Conservation (phyloP, 1,139 yeast genomes). For the Ogataea hybrid region DNA sequence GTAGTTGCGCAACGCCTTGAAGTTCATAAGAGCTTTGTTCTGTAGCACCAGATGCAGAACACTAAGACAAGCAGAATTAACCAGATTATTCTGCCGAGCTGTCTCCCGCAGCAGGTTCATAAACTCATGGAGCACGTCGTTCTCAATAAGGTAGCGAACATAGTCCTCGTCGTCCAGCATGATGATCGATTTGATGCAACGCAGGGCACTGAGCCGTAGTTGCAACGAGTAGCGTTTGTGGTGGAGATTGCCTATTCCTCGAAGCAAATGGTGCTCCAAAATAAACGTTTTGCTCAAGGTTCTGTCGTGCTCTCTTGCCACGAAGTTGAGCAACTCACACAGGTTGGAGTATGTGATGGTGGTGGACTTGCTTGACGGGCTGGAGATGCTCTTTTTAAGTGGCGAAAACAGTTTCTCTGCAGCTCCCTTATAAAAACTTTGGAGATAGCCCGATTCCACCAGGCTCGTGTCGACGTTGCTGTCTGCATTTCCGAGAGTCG, state of each 20-base stretch:
- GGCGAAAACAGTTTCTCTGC: slow-evolving; percentile 60
- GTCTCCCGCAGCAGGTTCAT: slow-evolving; percentile 52
- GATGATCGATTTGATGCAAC: slow-evolving; percentile 62
- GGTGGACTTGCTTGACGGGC: slow-evolving; percentile 9
- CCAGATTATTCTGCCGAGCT: slow-evolving; percentile 55
- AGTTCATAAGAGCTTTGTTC: slow-evolving; percentile 40
- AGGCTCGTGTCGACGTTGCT: slow-evolving; percentile 29
- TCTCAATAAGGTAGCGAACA: slow-evolving; percentile 53
- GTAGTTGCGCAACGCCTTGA: slow-evolving; percentile 47
- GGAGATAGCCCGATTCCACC: slow-evolving; percentile 48
- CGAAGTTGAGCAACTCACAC: slow-evolving; percentile 67
- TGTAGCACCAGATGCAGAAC: slow-evolving; percentile 54
- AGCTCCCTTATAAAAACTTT: slow-evolving; percentile 58
- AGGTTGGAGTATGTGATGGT: slow-evolving; percentile 54
- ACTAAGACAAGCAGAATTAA: slow-evolving; percentile 76
- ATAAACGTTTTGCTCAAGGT: slow-evolving; percentile 58
- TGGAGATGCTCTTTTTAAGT: slow-evolving; percentile 7
- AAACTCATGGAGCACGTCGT: slow-evolving; percentile 50
- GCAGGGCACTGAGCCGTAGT: slow-evolving; percentile 60
- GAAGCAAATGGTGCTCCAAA: slow-evolving; percentile 51
- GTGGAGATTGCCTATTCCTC: slow-evolving; percentile 50
- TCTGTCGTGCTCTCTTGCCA: slow-evolving; percentile 62
- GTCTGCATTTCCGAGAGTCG: slow-evolving; percentile 12
- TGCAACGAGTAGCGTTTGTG: slow-evolving; percentile 42
- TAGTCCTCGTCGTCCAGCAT: slow-evolving; percentile 61